Base-by-base conservation (phyloP, 1,284 basidiomycete genomes). In the Ceratobasidium theobromae region DNA sequence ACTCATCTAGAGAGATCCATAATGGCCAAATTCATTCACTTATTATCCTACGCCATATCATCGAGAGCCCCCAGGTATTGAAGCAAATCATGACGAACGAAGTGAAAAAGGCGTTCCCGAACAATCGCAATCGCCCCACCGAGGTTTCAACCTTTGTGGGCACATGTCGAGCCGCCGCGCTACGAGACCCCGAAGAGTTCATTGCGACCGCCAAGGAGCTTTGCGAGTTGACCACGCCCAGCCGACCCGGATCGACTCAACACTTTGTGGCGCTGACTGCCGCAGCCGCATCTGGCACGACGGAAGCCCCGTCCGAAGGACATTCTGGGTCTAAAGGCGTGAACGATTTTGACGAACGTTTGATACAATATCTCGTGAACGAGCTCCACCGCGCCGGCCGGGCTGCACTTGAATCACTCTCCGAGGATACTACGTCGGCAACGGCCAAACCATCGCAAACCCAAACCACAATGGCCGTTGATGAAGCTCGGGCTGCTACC, bases 31-130 rank as follows among this genome's bases (percentile, higher is more conserved):
- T 91, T 0, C 91, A 95, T 74, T 84, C 94, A 52, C 86, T 89
- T 21, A 91, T 92, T 73, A 89, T 98, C 66, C 79, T 98, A 18
- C 89, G 97, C 2, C 96, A 99, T 75, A 79, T 93, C 60, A 85
- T 96, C 58, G 97, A 99, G 76, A 90, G 95, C 70, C 73, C 81
- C 3, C 74, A 77, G 4, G 84, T 84, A 1, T 75, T 98, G 32
- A 82, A 85, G 64, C 79, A 80, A 4, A 82, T 91, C 68, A 95
- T 99, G 86, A 82, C 84, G 25, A 86, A 90, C 68, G 91, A 95
- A 71, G 82, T 98, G 71, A 87, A 84, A 72, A 84, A 86, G 3
- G 91, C 87, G 77, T 86, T 94, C 71, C 78, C 83, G 6, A 85
- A 87, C 66, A 82, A 88, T 53, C 85, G 91, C 40, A 85, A 84